Percentiles rank a stretch among this genome's conserved stretches.
Evolutionary conservation across 2,329 filamentous ascomycete genomes (phyloP).

Genomic region (Escovopsis sp.): DNA sequence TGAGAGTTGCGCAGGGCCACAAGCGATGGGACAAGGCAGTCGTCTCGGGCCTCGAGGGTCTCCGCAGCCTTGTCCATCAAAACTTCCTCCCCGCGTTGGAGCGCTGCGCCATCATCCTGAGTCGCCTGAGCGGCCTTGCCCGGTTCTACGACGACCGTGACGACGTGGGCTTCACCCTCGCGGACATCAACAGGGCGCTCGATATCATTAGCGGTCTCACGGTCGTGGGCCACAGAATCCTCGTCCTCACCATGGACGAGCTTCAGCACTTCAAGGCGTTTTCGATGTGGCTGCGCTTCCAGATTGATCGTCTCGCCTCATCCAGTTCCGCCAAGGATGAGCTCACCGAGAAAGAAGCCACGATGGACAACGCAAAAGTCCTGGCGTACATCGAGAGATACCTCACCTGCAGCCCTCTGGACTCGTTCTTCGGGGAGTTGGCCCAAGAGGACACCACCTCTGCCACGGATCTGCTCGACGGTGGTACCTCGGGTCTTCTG

Average conservation of each 20-base stretch:
- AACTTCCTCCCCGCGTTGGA: constrained; percentile 82
- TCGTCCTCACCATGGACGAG: constrained; percentile 60
- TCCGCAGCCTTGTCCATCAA: constrained; percentile 68
- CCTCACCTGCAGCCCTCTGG: constrained; percentile 50
- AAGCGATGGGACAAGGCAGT: constrained; percentile 93
- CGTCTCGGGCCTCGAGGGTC: constrained; percentile 57
- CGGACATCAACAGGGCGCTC: constrained; percentile 48
- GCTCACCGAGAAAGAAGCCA: constrained; percentile 60
- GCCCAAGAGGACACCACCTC: constrained; percentile 35
- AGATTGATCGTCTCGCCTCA: constrained; percentile 64
- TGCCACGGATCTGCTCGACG: constrained; percentile 28
- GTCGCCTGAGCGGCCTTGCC: constrained; percentile 69
- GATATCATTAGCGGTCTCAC: constrained; percentile 64
- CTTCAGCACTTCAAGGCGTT: constrained; percentile 64
- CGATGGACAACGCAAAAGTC: constrained; percentile 58
- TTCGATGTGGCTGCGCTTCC: constrained; percentile 68
- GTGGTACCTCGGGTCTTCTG: constrained; percentile 27
- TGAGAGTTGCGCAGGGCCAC: constrained; percentile 47
- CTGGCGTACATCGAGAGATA: constrained; percentile 64
- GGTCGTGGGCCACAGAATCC: constrained; percentile 57
- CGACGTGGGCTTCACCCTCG: constrained; percentile 50
- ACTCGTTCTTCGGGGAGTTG: constrained; percentile 37
- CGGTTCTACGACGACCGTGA: constrained; percentile 57
- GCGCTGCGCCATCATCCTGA: constrained; percentile 65
- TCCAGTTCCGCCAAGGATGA: constrained; percentile 51